phyloP scores from a whole-genome alignment of 2,329 filamentous ascomycete species.

The Pseudogymnoascus sp. region DNA sequence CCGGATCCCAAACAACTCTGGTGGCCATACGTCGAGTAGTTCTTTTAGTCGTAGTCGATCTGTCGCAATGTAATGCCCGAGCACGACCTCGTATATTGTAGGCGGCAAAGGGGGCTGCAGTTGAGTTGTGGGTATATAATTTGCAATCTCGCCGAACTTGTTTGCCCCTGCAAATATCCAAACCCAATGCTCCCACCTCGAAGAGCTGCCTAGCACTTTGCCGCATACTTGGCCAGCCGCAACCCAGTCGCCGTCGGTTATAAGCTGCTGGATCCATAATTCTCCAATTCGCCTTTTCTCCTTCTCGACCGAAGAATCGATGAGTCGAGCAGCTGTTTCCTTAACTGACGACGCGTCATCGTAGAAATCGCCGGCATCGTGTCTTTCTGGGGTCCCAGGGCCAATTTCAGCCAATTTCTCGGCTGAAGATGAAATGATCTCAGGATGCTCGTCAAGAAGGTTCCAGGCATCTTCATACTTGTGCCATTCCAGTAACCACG shows the following conservation, averaged over 20 bases:
- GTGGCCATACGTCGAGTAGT: slow-evolving; percentile 74
- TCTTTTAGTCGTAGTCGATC: slow-evolving; percentile 71
- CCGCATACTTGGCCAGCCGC: slow-evolving; percentile 74
- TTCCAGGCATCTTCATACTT: slow-evolving; percentile 84
- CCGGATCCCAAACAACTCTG: slow-evolving; percentile 73
- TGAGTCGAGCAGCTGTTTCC: slow-evolving; percentile 49
- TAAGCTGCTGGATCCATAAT: slow-evolving; percentile 82
- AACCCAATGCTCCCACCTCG: slow-evolving; percentile 92
- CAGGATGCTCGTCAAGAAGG: slow-evolving; percentile 79
- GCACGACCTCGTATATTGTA: slow-evolving; percentile 78
- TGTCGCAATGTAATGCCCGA: slow-evolving; percentile 78
- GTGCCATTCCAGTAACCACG: slow-evolving; percentile 76
- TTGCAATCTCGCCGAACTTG: slow-evolving; percentile 83
- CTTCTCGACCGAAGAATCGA: slow-evolving; percentile 64
- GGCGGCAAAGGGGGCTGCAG: slow-evolving; percentile 72
- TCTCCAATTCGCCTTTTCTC: slow-evolving; percentile 91
- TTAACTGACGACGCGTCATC: slow-evolving; percentile 62
- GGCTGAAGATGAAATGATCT: slow-evolving; percentile 46
- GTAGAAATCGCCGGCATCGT: slow-evolving; percentile 52
- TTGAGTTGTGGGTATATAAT: slow-evolving; percentile 71
- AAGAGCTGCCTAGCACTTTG: slow-evolving; percentile 70
- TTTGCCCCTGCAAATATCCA: slow-evolving; percentile 82
- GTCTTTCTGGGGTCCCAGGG: slow-evolving; percentile 35
- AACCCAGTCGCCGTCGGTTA: slow-evolving; percentile 67
- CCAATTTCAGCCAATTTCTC: slow-evolving; percentile 36